Percentiles rank a stretch among this genome's conserved stretches.
phyloP scores from a whole-genome alignment of 352 stramenopile genomes.

The Phytophthora sojae region DNA sequence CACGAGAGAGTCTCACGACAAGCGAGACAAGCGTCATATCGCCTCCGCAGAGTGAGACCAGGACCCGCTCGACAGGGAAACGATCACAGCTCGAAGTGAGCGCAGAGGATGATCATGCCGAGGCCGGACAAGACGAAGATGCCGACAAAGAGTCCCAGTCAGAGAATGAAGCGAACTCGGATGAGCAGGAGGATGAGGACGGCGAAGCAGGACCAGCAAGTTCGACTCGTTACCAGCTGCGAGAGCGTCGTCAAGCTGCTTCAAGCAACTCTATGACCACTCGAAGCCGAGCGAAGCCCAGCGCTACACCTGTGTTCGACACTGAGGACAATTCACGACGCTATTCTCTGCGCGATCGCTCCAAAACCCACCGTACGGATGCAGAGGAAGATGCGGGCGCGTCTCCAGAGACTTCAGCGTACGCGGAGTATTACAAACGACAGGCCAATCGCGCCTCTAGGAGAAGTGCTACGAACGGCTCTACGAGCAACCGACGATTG shows the following conservation, averaged over 20 bases:
- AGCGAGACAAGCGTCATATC: constrained; percentile 32
- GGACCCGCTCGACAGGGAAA: constrained; percentile 15
- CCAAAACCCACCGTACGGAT: constrained; percentile 61
- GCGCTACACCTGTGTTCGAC: constrained; percentile 23
- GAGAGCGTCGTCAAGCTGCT: constrained; percentile 31
- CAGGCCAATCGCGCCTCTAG: constrained; percentile 44
- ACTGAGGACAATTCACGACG: constrained; percentile 35
- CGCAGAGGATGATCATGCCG: constrained; percentile 18
- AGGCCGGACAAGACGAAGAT: constrained; percentile 21
- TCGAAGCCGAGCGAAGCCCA: constrained; percentile 31
- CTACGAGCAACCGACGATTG: constrained; percentile 35
- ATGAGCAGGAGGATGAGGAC: constrained; percentile 42
- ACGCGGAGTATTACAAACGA: constrained; percentile 76
- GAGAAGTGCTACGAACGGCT: constrained; percentile 26
- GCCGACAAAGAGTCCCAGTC: constrained; percentile 43
- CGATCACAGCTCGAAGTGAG: constrained; percentile 43
- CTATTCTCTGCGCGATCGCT: constrained; percentile 79
- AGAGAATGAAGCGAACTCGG: constrained; percentile 39
- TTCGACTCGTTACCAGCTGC: constrained; percentile 53
- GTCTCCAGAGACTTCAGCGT: constrained; percentile 49
- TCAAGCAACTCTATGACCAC: constrained; percentile 29
- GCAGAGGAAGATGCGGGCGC: constrained; percentile 39
- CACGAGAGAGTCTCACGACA: constrained; percentile 45
- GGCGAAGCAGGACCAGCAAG: constrained; percentile 39
- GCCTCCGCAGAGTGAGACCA: constrained; percentile 9